Evolutionary conservation across 257 asterid genomes (phyloP), one percentile per base, ranked within the genome.

Genomic region (Solanum chiquidenum): DNA sequence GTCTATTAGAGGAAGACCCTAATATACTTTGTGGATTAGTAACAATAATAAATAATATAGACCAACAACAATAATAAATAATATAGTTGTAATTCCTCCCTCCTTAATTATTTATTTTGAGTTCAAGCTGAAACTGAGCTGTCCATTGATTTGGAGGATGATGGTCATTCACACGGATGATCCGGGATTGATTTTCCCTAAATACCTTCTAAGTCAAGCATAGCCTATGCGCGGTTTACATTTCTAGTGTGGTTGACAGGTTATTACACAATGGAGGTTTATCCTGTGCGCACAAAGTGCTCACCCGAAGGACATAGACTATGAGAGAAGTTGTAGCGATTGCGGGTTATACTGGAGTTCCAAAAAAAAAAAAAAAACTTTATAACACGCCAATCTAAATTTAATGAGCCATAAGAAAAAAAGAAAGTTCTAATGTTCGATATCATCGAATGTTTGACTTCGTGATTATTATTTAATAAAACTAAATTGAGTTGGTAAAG

Each of bases 261-360:
- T 14, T 49, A 49, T 2, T 5, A 49, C 8, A 5, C 9, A 5
- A 3, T 14, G 5, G 3, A 2, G 1, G 3, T 49, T 49, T 49
- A 49, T 0, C 20, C 8, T 0, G 2, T 5, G 20, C 20, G 0
- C 8, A 49, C 3, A 49, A 49, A 49, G 1, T 49, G 8, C 52
- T 12, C 52, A 44, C 2, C 4, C 1, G 52, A 44, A 44, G 16
- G 16, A 0, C 2, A 44, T 2, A 44, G 0, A 16, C 16, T 44
- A 44, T 44, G 52, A 44, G 0, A 12, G 6, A 44, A 16, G 2
- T 44, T 44, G 0, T 2, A 52, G 1, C 21, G 0, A 0, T 0
- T 52, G 0, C 2, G 2, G 0, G 0, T 16, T 52, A 18, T 52
- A 52, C 9, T 18, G 0, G 0, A 6, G 4, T 6, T 6, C 0